Conservation (phyloP, 176 grass and related monocot genomes). For the Musa acuminata region DNA sequence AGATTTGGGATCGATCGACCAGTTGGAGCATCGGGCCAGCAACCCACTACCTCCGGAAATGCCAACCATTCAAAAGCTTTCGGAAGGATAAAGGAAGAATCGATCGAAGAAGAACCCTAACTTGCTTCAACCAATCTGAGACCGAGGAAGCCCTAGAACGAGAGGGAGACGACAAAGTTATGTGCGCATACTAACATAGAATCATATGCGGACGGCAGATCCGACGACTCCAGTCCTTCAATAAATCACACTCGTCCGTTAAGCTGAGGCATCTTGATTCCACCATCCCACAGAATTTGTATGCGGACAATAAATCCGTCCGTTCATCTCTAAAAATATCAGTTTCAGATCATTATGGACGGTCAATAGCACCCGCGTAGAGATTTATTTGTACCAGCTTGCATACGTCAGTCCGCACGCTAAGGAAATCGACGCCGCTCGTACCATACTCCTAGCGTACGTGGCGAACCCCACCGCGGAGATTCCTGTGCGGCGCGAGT, state of each 20-base stretch:
- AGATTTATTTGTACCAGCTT: not conserved
- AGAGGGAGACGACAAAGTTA: not conserved
- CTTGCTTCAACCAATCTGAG: not conserved
- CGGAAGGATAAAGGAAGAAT: not conserved
- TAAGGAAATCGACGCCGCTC: no score
- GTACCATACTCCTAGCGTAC: no score
- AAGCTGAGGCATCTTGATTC: not conserved
- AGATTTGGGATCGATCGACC: not conserved
- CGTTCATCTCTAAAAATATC: not conserved
- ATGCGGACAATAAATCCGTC: not conserved
- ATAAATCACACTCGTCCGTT: not conserved
- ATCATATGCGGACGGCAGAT: not conserved
- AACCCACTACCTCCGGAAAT: not conserved
- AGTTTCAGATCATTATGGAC: not conserved
- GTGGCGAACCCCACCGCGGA: no score
- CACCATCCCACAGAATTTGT: not conserved
- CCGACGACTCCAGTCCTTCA: not conserved
- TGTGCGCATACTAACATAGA: not conserved
- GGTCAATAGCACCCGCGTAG: not conserved
- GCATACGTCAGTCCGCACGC: no score
- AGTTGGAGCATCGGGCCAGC: not conserved
- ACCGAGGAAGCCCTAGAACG: conserved; percentile 2
- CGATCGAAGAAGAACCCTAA: not conserved
- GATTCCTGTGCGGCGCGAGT: no score
- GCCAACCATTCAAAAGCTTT: not conserved